Conservation (phyloP, 257 asterid species). For the Solanum dulcamara region DNA sequence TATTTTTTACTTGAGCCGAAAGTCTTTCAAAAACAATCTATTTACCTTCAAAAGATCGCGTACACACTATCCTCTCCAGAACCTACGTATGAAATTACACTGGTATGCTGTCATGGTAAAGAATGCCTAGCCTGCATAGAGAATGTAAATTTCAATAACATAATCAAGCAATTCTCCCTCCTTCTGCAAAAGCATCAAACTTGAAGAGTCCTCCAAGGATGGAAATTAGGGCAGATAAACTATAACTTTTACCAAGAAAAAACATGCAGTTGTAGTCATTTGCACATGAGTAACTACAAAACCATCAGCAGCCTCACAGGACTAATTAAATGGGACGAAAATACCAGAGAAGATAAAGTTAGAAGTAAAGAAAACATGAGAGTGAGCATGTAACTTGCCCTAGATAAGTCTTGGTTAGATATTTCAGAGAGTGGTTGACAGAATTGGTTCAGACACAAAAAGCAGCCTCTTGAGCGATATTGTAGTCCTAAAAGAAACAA, state of each 20-base stretch:
- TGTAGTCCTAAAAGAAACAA: no score
- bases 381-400: slow-evolving; percentile 28
- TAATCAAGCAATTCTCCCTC: background rate
- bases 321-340: background rate
- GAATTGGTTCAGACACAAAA: no score
- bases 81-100: no score
- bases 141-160: background rate
- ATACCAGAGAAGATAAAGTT: background rate
- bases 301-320: background rate
- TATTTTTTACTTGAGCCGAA: no score
- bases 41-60: no score
- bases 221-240: background rate
- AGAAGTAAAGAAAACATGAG: background rate
- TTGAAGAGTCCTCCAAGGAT: background rate
- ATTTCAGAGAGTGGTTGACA: slow-evolving; percentile 43
- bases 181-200: background rate
- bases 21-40: no score
- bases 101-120: background rate
- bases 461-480: no score
- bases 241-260: background rate
- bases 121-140: background rate
- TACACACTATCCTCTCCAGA: no score
- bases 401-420: slow-evolving; percentile 38
- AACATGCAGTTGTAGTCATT: background rate
- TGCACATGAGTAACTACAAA: background rate